Evolutionary conservation across 805 yeast genomes (phyloP).

Genomic region (Lachancea meyersii): DNA sequence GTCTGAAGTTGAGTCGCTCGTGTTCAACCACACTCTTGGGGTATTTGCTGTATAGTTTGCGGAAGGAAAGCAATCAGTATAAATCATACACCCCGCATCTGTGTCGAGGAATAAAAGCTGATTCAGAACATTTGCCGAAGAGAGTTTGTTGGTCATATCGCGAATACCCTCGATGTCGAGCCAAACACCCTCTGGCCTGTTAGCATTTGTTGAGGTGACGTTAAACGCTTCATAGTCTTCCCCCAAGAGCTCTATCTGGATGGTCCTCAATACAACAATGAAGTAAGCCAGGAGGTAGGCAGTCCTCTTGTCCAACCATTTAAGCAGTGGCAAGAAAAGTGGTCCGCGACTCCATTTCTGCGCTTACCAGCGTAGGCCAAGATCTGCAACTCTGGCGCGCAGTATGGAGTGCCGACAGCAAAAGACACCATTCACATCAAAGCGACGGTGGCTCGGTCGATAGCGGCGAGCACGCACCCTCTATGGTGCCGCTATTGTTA

Average conservation of each 20-base stretch:
- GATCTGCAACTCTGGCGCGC: constrained; percentile 4
- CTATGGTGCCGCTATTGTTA: too few species aligned
- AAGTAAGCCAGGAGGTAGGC: neutral
- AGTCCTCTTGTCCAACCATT: constrained; percentile 1
- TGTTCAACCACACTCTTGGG: too few species aligned
- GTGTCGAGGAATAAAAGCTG: neutral
- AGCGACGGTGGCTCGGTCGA: constrained; percentile 2
- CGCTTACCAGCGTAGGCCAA: constrained; percentile 8
- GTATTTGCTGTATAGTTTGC: too few species aligned
- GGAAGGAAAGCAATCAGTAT: too few species aligned
- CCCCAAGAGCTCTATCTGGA: neutral
- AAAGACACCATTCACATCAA: constrained; percentile 10
- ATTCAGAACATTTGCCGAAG: neutral
- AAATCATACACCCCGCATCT: neutral
- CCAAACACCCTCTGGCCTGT: neutral
- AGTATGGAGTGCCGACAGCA: constrained; percentile 7
- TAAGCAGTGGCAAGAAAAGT: neutral
- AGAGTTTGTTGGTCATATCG: neutral
- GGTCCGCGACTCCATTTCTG: constrained; percentile 5
- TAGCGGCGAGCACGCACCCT: constrained; percentile 5
- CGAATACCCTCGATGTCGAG: neutral
- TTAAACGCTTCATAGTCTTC: neutral
- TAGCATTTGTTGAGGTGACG: neutral
- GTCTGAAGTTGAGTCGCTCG: too few species aligned
- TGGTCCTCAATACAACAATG: neutral